Conservation (phyloP, 768 basidiomycete genomes). For the Leccinum rimulosum region DNA sequence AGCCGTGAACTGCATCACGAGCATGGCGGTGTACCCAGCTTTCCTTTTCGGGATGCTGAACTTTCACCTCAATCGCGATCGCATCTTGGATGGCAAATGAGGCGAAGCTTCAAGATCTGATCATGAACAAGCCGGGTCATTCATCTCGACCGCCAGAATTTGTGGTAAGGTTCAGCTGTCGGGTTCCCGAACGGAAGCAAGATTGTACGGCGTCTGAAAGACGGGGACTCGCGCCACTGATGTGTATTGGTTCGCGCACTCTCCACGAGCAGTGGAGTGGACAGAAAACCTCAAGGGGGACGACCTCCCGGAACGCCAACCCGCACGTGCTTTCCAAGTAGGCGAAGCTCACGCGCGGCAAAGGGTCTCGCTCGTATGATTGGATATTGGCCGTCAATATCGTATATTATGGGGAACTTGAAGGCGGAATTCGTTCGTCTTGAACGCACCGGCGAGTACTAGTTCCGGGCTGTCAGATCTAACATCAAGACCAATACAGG, state of each 20-base stretch:
- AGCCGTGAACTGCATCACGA: background rate
- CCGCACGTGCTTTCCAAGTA: background rate
- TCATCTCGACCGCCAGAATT: background rate
- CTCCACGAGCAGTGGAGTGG: background rate
- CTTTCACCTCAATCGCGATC: background rate
- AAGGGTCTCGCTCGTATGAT: background rate
- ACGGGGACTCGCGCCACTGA: background rate
- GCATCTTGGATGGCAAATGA: background rate
- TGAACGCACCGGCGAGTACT: background rate
- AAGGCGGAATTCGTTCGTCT: slow-evolving; percentile 2
- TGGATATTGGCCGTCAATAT: background rate
- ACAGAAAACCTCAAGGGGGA: background rate
- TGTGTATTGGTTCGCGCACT: background rate
- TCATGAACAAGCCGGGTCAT: background rate
- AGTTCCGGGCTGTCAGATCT: background rate
- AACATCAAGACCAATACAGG: slow-evolving; percentile 1
- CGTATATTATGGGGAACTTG: background rate
- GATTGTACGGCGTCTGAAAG: background rate
- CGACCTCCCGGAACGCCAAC: background rate
- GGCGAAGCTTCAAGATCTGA: background rate
- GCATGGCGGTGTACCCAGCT: background rate
- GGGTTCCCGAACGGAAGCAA: background rate
- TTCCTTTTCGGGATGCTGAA: background rate
- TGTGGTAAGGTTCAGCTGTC: background rate
- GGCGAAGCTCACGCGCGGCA: too few relatives aligned